Base-by-base conservation (phyloP, 257 asterid genomes). In the Solanum neorickii region DNA sequence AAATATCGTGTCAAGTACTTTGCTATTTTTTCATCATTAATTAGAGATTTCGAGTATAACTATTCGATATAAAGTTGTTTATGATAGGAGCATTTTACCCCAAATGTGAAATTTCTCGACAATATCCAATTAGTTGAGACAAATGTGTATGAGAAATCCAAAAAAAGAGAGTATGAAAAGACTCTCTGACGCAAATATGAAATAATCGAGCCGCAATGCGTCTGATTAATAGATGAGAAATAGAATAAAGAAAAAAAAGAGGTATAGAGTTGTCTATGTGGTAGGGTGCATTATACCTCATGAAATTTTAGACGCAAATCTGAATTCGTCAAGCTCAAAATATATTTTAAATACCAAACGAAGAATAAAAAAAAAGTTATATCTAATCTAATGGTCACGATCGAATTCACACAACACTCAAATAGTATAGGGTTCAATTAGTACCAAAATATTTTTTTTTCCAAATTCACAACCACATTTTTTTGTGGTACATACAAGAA, bases 191-290 rank as follows among this genome's bases (percentile, higher is more conserved):
- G 56, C 3, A 5, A 46, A 46, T 46, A 0, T 27, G 16, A 65
- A 65, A 12, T 25, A 12, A 12, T 12, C 10, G 1, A n/a, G 4
- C 14, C 3, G 3, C 9, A 62, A n/a, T 23, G 0, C 4, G 3
- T n/a, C 1, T 0, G 9, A n/a, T n/a, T 11, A 62, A 2, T 9
- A n/a, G 15, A n/a, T 62, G 3, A 62, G 31, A n/a, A n/a, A 62
- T 1, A 2, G 5, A 59, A 59, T 21, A 13, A 3, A 23, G 0
- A 11, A 23, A 21, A 56, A 56, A 56, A 3, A 56, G 5, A 56
- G 16, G 16, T 62, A n/a, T 62, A 25, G 5, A n/a, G 4, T 9
- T 62, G 4, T 5, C 16, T n/a, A 62, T 62, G 9, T 62, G 16
- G 4, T 62, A 62, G 7, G 29, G 15, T 25, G 6, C 31, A 5